Percentiles rank a stretch among this genome's conserved stretches.
These are phyloP conservation scores for Pelagomonas calceolata DNA, from an alignment of 108 stramenopile genomes.

Conservation along the genomic window DNA sequence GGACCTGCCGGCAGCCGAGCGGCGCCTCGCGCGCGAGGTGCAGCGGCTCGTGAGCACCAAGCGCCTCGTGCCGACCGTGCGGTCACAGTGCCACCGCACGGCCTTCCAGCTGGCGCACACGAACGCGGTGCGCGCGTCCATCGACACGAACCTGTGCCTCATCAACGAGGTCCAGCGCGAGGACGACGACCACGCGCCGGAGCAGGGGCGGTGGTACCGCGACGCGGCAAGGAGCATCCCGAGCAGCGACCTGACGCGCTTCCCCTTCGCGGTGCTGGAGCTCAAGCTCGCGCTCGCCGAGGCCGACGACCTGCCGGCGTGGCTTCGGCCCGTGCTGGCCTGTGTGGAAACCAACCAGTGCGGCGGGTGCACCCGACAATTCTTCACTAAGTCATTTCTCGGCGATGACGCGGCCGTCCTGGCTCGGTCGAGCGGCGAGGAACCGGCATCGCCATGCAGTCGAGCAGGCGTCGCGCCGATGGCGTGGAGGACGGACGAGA, in stretches of 20 bases:
- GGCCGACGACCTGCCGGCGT: slow-evolving; percentile 63
- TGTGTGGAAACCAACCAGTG: too few species aligned
- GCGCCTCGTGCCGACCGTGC: slow-evolving; percentile 84
- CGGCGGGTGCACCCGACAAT: too few species aligned
- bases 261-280: slow-evolving; percentile 91
- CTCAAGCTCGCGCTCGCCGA: slow-evolving; percentile 86
- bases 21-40: slow-evolving; percentile 17
- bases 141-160: slow-evolving; percentile 94
- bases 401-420: too few species aligned
- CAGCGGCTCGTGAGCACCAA: slow-evolving; percentile 74
- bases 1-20: not conserved
- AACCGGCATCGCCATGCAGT: too few species aligned
- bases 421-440: too few species aligned
- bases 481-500: too few species aligned
- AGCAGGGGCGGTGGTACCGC: slow-evolving; percentile 70
- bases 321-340: slow-evolving; percentile 84
- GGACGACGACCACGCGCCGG: slow-evolving; percentile 68
- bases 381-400: too few species aligned
- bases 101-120: slow-evolving; percentile 95
- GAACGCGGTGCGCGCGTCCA: slow-evolving; percentile 81
- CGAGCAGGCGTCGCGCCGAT: too few species aligned
- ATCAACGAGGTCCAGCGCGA: slow-evolving; percentile 69
- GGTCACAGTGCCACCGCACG: slow-evolving; percentile 91
- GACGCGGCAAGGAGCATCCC: slow-evolving; percentile 62
- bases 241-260: slow-evolving; percentile 74